These are phyloP conservation scores for Spathaspora arborariae DNA, from an alignment of 805 yeast genomes.

Conservation along the genomic window DNA sequence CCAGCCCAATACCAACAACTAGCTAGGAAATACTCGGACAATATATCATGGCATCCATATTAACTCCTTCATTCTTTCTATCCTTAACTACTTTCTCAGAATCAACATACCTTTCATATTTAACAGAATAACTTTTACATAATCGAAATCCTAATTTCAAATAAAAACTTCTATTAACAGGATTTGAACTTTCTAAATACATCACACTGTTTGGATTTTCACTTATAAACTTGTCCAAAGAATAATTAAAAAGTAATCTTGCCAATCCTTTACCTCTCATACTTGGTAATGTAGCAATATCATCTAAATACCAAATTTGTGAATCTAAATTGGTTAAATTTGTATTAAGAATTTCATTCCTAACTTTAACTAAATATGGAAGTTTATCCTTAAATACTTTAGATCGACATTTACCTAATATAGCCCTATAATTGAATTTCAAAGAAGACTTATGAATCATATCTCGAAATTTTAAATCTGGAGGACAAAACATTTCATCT, in stretches of 20 bases:
- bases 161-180: slow-evolving; percentile 50
- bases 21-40: slow-evolving; percentile 1
- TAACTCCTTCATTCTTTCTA: slow-evolving; percentile 7
- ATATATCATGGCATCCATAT: slow-evolving; percentile 11
- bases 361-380: slow-evolving; percentile 41
- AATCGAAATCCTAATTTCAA: slow-evolving; percentile 48
- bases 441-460: slow-evolving; percentile 28
- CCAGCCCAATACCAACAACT: background rate
- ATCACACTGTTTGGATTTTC: slow-evolving; percentile 22
- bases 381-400: slow-evolving; percentile 49
- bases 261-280: slow-evolving; percentile 62
- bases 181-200: slow-evolving; percentile 57
- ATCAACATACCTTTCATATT: slow-evolving; percentile 6
- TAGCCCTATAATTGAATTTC: slow-evolving; percentile 35
- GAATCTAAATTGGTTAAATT: slow-evolving; percentile 26
- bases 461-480: slow-evolving; percentile 17
- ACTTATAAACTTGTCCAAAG: slow-evolving; percentile 43
- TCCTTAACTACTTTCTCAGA: slow-evolving; percentile 5
- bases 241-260: slow-evolving; percentile 46
- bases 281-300: slow-evolving; percentile 53
- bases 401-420: slow-evolving; percentile 39
- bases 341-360: slow-evolving; percentile 41
- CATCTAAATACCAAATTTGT: slow-evolving; percentile 50
- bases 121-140: slow-evolving; percentile 23
- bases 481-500: slow-evolving; percentile 18